Evolutionary conservation across 1,139 yeast species (phyloP).

Genomic region (Saccharomyces hybrid): DNA sequence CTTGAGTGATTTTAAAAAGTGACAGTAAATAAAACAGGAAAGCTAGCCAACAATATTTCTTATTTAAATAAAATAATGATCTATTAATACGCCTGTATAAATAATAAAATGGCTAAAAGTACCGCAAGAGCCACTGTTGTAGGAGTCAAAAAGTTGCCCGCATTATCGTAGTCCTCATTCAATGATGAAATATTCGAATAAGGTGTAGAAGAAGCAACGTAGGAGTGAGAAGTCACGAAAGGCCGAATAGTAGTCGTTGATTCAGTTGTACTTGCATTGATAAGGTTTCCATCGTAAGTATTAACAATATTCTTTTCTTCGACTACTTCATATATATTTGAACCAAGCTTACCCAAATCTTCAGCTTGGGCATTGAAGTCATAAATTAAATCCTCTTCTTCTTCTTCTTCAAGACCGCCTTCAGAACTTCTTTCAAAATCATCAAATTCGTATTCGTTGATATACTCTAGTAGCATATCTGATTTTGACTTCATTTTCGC

Average conservation of each 20-base stretch:
- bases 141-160: constrained; percentile 4
- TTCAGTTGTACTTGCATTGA: not conserved
- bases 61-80: not conserved
- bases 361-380: not conserved
- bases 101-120: constrained; percentile 4
- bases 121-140: constrained; percentile 6
- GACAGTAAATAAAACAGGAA: not conserved
- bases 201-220: not conserved
- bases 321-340: not conserved
- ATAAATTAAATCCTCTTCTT: constrained; percentile 4
- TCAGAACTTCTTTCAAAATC: constrained; percentile 5
- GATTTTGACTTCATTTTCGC: constrained; percentile 14
- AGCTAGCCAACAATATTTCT: not conserved
- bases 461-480: constrained; percentile 5
- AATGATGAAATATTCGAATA: not conserved
- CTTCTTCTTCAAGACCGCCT: constrained; percentile 7
- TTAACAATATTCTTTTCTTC: not conserved
- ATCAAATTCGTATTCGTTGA: constrained; percentile 6
- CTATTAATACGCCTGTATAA: constrained; percentile 5
- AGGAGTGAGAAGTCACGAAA: not conserved
- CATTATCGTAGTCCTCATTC: not conserved
- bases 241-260: not conserved
- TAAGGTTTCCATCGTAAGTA: not conserved
- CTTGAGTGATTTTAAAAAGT: not conserved
- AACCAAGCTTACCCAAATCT: not conserved